phyloP scores from a whole-genome alignment of 345 rosid species.

The Kernera saxatilis region DNA sequence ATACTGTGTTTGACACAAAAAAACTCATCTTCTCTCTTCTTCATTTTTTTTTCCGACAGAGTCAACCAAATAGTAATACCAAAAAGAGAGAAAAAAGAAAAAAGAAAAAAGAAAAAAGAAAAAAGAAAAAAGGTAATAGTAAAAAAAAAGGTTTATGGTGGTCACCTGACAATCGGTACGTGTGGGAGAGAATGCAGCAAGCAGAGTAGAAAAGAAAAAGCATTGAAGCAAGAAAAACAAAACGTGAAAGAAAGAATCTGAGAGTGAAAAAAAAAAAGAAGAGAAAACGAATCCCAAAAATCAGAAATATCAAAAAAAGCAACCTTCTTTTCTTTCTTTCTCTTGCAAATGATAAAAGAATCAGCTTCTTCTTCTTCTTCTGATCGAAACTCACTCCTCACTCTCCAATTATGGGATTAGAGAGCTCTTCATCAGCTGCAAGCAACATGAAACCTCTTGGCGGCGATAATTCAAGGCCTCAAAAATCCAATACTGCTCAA shows the following conservation, averaged over 20 bases:
- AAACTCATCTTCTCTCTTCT: too few relatives aligned
- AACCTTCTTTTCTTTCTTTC: neutral
- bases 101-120: too few relatives aligned
- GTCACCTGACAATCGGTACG: conserved; percentile 21
- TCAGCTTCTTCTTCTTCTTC: conserved; percentile 19
- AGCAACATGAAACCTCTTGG: conserved; percentile 43
- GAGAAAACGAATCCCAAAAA: conserved; percentile 12
- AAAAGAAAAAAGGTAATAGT: too few relatives aligned
- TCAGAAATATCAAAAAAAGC: neutral
- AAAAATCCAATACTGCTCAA: conserved; percentile 39
- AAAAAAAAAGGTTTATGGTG: conserved; percentile 5
- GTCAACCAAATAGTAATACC: too few relatives aligned
- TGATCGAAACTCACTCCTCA: conserved; percentile 1
- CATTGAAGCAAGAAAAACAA: neutral
- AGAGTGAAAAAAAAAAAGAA: neutral
- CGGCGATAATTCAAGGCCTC: conserved; percentile 30
- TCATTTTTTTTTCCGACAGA: too few relatives aligned
- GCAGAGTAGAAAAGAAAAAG: conserved; percentile 3
- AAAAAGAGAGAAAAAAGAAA: too few relatives aligned
- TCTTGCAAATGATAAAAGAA: conserved; percentile 24
- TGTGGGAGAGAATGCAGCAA: conserved; percentile 28
- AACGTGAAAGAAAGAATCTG: neutral
- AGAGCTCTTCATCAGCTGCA: conserved; percentile 37
- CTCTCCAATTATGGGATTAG: conserved; percentile 20
- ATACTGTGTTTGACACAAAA: too few relatives aligned